A percentile compares a stretch with the other conserved stretches of the same genome.
Evolutionary conservation across 331 rosid genomes (phyloP).

Genomic region (Pyrus hybrid): DNA sequence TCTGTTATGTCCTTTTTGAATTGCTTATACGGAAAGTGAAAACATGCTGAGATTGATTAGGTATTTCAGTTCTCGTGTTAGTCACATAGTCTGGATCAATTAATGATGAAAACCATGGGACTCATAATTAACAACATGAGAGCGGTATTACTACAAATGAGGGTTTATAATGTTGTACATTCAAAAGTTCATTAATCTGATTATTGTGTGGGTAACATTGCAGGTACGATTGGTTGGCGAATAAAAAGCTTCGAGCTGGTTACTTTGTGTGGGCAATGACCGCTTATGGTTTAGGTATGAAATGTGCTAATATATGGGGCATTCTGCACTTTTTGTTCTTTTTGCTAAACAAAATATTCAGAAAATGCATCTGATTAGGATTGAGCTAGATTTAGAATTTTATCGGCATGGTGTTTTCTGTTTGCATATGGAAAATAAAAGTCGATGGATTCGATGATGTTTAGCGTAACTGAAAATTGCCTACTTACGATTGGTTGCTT

Average conservation of each 20-base stretch:
- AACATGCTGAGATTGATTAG: not conserved
- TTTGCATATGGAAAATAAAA: no score
- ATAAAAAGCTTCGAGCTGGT: constrained; percentile 67
- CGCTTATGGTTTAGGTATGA: constrained; percentile 95
- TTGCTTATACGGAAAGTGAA: not conserved
- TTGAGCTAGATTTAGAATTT: not conserved
- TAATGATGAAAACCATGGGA: constrained; percentile 1
- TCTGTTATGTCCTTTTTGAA: not conserved
- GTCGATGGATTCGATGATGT: not conserved
- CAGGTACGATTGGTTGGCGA: constrained; percentile 95
- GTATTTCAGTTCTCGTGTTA: not conserved
- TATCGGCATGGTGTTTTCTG: not conserved
- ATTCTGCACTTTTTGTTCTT: not conserved
- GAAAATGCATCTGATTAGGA: not conserved
- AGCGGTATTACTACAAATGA: not conserved
- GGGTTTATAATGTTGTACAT: not conserved
- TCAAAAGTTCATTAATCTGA: constrained; percentile 14
- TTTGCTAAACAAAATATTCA: not conserved
- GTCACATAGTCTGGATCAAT: not conserved
- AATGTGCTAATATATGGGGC: not conserved
- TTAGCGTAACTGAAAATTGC: not conserved
- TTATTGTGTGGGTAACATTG: constrained; percentile 18
- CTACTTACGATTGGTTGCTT: not conserved
- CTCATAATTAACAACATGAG: not conserved
- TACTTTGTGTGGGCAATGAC: constrained; percentile 97